phyloP scores from a whole-genome alignment of 176 grass and related monocot species.

The Luzula sylvatica region DNA sequence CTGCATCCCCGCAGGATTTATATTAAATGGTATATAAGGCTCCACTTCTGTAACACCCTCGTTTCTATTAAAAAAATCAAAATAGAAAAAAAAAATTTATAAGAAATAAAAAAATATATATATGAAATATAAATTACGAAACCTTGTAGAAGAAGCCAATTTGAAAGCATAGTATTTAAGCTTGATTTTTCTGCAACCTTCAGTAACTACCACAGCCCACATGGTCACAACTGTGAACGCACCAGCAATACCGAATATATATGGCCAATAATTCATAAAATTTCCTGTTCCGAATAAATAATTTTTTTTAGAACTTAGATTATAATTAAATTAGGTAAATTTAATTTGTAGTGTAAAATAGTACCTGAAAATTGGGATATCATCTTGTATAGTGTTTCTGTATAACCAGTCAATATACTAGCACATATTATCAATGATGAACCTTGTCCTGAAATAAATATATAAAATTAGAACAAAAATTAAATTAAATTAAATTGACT shows the following conservation, averaged over 20 bases:
- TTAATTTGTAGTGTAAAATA: not conserved
- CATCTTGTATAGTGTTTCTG: conserved; percentile 84
- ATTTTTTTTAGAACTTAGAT: not conserved
- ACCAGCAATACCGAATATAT: conserved; percentile 57
- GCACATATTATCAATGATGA: conserved; percentile 94
- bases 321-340: not conserved
- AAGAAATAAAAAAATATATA: not conserved
- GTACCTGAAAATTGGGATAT: conserved; percentile 80
- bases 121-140: conserved; percentile 11
- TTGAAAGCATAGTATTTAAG: conserved; percentile 95
- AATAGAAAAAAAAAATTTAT: conserved; percentile 2
- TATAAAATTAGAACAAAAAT: conserved; percentile 25
- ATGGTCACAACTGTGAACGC: conserved; percentile 78
- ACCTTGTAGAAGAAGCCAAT: conserved; percentile 78
- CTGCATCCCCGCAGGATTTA: conserved; percentile 95
- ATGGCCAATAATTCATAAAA: conserved; percentile 49
- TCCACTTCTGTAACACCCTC: conserved; percentile 84
- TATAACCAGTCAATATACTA: conserved; percentile 95
- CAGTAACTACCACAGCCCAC: conserved; percentile 87
- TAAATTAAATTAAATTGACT: conserved; percentile 20
- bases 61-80: conserved; percentile 40
- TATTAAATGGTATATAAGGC: conserved; percentile 95
- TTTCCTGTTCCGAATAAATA: conserved; percentile 44
- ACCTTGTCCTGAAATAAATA: conserved; percentile 71
- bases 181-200: conserved; percentile 97